Conservation (phyloP, 1,139 yeast species). For the Meyerozyma carpophila region DNA sequence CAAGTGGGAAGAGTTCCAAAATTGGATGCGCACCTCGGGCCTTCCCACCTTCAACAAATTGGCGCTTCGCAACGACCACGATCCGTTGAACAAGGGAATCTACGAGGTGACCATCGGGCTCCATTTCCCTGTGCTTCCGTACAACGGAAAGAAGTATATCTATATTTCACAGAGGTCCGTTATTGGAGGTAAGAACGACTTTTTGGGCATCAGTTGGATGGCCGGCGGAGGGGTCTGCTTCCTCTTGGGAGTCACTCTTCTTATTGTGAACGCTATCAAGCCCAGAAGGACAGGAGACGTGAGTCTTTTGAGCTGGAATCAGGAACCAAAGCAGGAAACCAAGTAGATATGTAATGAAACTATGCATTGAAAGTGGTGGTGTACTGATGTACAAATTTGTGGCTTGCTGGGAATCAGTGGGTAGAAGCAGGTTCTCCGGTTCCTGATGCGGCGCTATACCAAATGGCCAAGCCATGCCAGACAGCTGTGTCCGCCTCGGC, state of each 20-base stretch:
- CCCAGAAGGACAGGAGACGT: slow-evolving; percentile 78
- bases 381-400: not conserved
- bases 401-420: not conserved
- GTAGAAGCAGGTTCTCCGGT: too few relatives aligned
- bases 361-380: not conserved
- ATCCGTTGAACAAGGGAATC: slow-evolving; percentile 54
- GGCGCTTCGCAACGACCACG: slow-evolving; percentile 72
- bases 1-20: slow-evolving; percentile 79
- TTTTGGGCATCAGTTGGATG: slow-evolving; percentile 85
- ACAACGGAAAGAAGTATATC: slow-evolving; percentile 75
- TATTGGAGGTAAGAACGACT: slow-evolving; percentile 85
- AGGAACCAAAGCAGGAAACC: slow-evolving; percentile 20
- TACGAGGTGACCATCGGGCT: slow-evolving; percentile 72
- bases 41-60: slow-evolving; percentile 80
- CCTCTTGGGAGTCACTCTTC: slow-evolving; percentile 51
- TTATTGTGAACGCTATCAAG: slow-evolving; percentile 54
- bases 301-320: slow-evolving; percentile 67
- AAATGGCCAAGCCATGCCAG: too few relatives aligned
- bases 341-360: not conserved
- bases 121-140: slow-evolving; percentile 83
- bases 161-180: slow-evolving; percentile 81
- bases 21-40: slow-evolving; percentile 97
- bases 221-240: slow-evolving; percentile 90
- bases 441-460: too few relatives aligned
- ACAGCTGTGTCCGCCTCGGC: too few relatives aligned